These are phyloP conservation scores for Cladosporium sp. DNA, from an alignment of 2,329 filamentous ascomycete genomes.

Conservation along the genomic window DNA sequence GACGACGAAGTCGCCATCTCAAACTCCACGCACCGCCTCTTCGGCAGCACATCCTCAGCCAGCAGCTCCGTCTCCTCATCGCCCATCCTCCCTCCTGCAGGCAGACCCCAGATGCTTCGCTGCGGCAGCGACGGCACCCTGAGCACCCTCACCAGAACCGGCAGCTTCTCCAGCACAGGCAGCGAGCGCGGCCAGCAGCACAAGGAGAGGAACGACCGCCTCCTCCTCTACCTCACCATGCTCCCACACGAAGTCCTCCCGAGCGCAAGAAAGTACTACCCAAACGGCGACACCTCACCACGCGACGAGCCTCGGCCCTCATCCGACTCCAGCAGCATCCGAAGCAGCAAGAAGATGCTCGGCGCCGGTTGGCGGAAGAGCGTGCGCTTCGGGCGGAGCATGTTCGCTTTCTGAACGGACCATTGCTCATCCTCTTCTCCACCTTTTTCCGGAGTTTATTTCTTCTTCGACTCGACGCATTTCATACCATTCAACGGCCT, in stretches of 20 bases:
- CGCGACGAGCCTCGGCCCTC: neutral
- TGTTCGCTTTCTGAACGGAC: conserved; percentile 22
- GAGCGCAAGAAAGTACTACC: conserved; percentile 28
- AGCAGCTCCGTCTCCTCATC: conserved; percentile 19
- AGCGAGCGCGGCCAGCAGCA: conserved; percentile 25
- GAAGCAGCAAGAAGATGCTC: conserved; percentile 10
- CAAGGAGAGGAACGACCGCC: conserved; percentile 31
- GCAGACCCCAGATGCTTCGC: conserved; percentile 12
- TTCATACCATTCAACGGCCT: no score
- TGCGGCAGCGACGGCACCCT: conserved; percentile 22
- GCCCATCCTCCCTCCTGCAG: conserved; percentile 8
- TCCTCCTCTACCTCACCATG: conserved; percentile 28
- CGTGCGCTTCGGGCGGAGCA: conserved; percentile 18
- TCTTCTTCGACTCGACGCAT: neutral
- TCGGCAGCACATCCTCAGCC: conserved; percentile 41
- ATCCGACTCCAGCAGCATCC: conserved; percentile 9
- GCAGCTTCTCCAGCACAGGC: conserved; percentile 24
- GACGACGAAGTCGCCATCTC: conserved; percentile 26
- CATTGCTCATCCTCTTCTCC: neutral
- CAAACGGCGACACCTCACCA: conserved; percentile 16
- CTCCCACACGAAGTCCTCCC: conserved; percentile 28
- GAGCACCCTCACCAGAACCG: conserved; percentile 24
- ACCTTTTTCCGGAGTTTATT: neutral
- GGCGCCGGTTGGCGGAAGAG: conserved; percentile 20
- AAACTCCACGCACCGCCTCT: conserved; percentile 41